Percentiles rank a stretch among this genome's conserved stretches.
These are phyloP conservation scores for Syncephalis plumigaleata DNA, from an alignment of 371 early-diverging fungal species.

Conservation along the genomic window DNA sequence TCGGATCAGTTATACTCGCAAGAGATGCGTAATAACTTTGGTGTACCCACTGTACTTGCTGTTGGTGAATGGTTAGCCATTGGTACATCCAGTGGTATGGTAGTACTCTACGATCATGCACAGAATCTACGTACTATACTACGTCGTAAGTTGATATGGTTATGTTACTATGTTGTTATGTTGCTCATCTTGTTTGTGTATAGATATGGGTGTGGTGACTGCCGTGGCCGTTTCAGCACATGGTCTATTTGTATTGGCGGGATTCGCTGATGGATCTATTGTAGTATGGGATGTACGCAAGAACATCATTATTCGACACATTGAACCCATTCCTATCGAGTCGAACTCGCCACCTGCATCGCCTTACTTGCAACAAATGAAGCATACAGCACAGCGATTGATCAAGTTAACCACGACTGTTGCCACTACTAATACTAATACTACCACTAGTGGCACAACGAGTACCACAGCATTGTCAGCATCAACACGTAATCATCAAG, in stretches of 20 bases:
- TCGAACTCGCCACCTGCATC: no score
- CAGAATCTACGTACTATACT: conserved; percentile 43
- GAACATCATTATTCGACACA: conserved; percentile 25
- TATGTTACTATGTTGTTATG: not conserved
- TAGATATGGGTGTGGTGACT: conserved; percentile 50
- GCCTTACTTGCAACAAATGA: no score
- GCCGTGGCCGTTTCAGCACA: conserved; percentile 57
- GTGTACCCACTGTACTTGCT: conserved; percentile 34
- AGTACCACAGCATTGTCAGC: no score
- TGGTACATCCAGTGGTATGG: conserved; percentile 52
- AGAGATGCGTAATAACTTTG: conserved; percentile 28
- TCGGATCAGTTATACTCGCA: conserved; percentile 46
- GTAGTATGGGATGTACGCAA: conserved; percentile 56
- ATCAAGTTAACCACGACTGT: no score
- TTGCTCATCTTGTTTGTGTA: not conserved
- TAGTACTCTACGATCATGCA: conserved; percentile 48
- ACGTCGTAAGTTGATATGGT: conserved; percentile 22
- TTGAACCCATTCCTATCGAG: conserved; percentile 33
- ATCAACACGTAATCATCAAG: conserved; percentile 8
- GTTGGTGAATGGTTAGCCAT: conserved; percentile 45
- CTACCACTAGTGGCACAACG: conserved; percentile 15
- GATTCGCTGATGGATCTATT: conserved; percentile 51
- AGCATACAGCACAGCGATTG: no score
- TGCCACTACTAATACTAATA: conserved; percentile 8
- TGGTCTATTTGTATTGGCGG: conserved; percentile 43